Conservation (phyloP, 495 filamentous ascomycete species). For the Pyrenopolyporus hunteri region DNA sequence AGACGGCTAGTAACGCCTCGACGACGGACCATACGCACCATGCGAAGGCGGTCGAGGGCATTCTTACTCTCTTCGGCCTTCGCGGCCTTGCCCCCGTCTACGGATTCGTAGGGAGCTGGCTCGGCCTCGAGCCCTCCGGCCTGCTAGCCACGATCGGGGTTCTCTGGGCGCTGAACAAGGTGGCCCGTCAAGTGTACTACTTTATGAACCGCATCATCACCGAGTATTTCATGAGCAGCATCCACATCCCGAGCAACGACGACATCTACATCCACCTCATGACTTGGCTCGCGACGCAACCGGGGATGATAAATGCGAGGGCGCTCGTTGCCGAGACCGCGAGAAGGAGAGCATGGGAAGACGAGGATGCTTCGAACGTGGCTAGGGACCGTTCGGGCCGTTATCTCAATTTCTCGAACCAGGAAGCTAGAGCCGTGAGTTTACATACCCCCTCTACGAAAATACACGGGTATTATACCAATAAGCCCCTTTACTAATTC, state of each 20-base stretch:
- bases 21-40: slow-evolving; percentile 1
- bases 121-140: slow-evolving; percentile 49
- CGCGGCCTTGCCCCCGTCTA: slow-evolving; percentile 34
- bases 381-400: slow-evolving; percentile 42
- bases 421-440: slow-evolving; percentile 46
- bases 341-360: slow-evolving; percentile 58
- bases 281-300: slow-evolving; percentile 64
- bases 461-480: too few species aligned
- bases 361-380: slow-evolving; percentile 49
- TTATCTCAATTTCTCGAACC: slow-evolving; percentile 54
- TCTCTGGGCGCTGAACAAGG: slow-evolving; percentile 48
- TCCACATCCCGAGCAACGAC: slow-evolving; percentile 63
- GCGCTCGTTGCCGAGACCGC: slow-evolving; percentile 63
- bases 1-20: background rate
- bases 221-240: slow-evolving; percentile 59
- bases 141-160: slow-evolving; percentile 45
- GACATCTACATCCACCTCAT: slow-evolving; percentile 67
- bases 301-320: slow-evolving; percentile 57
- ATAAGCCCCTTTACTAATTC: background rate
- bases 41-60: slow-evolving; percentile 37
- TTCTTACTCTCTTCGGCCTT: slow-evolving; percentile 35
- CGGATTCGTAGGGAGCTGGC: slow-evolving; percentile 34
- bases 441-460: background rate
- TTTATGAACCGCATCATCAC: slow-evolving; percentile 39
- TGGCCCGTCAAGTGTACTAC: slow-evolving; percentile 41